These are phyloP conservation scores for Alloascoidea africana DNA, from an alignment of 805 yeast genomes.

Conservation along the genomic window DNA sequence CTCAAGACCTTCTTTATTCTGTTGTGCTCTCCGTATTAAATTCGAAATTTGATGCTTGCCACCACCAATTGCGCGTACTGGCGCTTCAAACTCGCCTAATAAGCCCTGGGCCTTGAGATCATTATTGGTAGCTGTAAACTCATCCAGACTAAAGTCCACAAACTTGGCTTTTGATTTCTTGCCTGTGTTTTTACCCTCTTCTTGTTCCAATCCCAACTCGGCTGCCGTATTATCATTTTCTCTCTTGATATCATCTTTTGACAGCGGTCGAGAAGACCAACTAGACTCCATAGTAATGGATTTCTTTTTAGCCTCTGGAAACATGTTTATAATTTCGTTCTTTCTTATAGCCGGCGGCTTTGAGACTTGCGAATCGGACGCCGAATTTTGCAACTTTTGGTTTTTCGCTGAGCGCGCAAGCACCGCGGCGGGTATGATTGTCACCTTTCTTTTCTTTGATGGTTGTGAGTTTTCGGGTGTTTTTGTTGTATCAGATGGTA, in stretches of 20 bases:
- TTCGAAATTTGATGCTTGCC: conserved; percentile 3
- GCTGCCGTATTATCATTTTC: no score
- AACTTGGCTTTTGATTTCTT: conserved; percentile 9
- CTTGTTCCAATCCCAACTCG: no score
- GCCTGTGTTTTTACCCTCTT: conserved; percentile 3
- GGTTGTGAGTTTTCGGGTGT: background rate
- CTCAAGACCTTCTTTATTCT: background rate
- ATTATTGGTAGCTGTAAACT: conserved; percentile 16
- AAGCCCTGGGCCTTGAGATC: conserved; percentile 14
- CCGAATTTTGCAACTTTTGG: no score
- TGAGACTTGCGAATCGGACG: no score
- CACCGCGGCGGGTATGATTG: conserved; percentile 1
- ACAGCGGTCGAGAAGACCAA: no score
- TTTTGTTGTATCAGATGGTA: no score
- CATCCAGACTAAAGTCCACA: conserved; percentile 15
- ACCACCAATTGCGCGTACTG: background rate
- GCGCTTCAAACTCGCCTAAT: conserved; percentile 8
- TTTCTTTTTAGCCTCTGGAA: conserved; percentile 11
- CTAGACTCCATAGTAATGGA: no score
- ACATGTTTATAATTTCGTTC: conserved; percentile 12
- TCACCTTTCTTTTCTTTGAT: background rate
- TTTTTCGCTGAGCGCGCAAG: background rate
- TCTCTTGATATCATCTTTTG: no score
- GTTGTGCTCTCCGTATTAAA: conserved; percentile 1
- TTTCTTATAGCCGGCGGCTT: no score